Evolutionary conservation across 208 protist genomes (phyloP), one percentile per base, ranked within the genome.

Genomic region (Angomonas ambiguus): DNA sequence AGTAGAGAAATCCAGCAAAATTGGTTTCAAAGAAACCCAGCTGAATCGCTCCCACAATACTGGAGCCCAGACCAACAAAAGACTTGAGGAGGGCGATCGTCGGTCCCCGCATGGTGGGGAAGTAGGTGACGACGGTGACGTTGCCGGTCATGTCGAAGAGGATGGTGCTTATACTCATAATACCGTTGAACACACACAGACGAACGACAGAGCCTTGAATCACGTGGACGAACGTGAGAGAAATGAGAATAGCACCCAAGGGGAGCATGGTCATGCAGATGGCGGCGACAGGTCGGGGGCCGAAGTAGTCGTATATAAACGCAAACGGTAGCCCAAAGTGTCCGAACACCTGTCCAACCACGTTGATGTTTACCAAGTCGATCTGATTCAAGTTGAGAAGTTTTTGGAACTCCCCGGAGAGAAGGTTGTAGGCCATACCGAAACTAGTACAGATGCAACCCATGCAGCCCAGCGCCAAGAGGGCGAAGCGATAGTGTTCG

Each of bases 291-390:
- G 75, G 75, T 10, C 71, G 2, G 1, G 82, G 71, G 6, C 82
- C 82, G 65, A 81, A 72, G 28, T 70, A 75, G 55, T 88, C 82
- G 63, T 76, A 88, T 16, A 83, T 25, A 31, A 77, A 73, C 60
- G 67, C 76, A 67, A 77, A 78, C 51, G 74, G 76, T 38, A 85
- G 58, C 58, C 69, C 65, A 20, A 74, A 72, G 56, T 75, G 64
- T 34, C 67, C 66, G 6, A 77, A 49, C 2, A 78, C 57, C 35
- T 80, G 65, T 38, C 68, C 69, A 41, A 79, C 66, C 0, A 71
- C 81, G 38, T 59, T 67, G 67, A 88, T 88, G 2, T 75, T 83
- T 8, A 74, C 77, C 68, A 85, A 76, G 49, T 85, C 72, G 61
- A 66, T 74, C 58, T 80, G 72, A 24, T 63, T 74, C 56, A 88